These are phyloP conservation scores for Diversispora eburnea DNA, from an alignment of 192 early-diverging fungal species.

Conservation along the genomic window DNA sequence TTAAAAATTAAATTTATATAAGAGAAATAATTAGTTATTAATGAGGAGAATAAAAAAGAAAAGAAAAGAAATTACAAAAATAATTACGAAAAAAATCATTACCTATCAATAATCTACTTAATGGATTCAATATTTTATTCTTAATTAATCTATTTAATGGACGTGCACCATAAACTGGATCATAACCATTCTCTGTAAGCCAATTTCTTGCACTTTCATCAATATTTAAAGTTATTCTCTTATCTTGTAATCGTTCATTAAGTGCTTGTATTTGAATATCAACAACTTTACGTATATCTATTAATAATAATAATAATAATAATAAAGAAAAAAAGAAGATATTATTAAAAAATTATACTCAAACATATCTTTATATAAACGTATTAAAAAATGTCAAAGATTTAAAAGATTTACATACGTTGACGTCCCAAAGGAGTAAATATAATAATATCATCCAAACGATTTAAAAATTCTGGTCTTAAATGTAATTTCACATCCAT, in stretches of 20 bases:
- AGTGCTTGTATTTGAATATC: conserved; percentile 68
- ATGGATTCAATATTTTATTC: conserved; percentile 53
- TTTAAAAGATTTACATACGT: conserved; percentile 11
- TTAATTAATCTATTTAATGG: conserved; percentile 90
- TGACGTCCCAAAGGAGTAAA: conserved; percentile 68
- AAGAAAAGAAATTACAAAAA: too few species aligned
- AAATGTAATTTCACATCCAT: conserved; percentile 72
- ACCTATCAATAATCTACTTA: conserved; percentile 31
- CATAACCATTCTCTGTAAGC: conserved; percentile 78
- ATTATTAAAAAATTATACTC: neutral
- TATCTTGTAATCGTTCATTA: conserved; percentile 67
- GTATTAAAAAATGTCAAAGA: neutral
- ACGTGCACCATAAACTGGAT: conserved; percentile 92
- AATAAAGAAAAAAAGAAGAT: too few species aligned
- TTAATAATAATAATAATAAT: too few species aligned
- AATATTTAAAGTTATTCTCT: conserved; percentile 68
- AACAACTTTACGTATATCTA: conserved; percentile 66
- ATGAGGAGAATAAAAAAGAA: too few species aligned
- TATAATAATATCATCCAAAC: conserved; percentile 90
- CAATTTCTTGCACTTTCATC: conserved; percentile 69
- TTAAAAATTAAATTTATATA: neutral
- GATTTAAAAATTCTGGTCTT: conserved; percentile 95
- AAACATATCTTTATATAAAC: neutral
- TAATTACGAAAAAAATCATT: neutral
- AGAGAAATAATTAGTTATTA: neutral